phyloP scores from a whole-genome alignment of 805 yeast species.

The Ogataea saltuana region DNA sequence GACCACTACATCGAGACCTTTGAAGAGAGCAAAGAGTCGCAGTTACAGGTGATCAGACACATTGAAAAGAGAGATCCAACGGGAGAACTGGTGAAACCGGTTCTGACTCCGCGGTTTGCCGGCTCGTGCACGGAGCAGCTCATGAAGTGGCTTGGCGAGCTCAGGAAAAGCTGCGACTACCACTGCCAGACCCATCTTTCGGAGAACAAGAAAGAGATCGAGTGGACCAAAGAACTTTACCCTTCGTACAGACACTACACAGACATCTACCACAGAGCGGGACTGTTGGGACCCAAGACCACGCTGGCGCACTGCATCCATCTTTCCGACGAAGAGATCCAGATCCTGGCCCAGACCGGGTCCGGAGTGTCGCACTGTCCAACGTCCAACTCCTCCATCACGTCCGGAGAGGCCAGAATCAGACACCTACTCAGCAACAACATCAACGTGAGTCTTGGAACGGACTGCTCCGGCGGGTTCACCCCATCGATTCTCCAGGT shows the following conservation, averaged over 20 bases:
- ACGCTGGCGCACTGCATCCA: constrained; percentile 90
- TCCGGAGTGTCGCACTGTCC: constrained; percentile 94
- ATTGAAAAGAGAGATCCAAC: constrained; percentile 54
- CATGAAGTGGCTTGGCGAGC: constrained; percentile 60
- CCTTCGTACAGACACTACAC: constrained; percentile 73
- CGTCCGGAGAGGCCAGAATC: constrained; percentile 89
- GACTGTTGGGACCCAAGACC: constrained; percentile 63
- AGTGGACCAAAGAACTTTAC: constrained; percentile 68
- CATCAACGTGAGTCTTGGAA: constrained; percentile 78
- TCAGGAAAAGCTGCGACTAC: constrained; percentile 48
- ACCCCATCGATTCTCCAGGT: constrained; percentile 62
- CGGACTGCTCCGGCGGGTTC: constrained; percentile 79
- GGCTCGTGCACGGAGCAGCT: constrained; percentile 75
- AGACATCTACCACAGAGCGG: constrained; percentile 68
- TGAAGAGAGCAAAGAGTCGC: constrained; percentile 54
- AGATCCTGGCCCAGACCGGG: constrained; percentile 50
- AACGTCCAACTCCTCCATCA: constrained; percentile 79
- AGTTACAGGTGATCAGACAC: constrained; percentile 57
- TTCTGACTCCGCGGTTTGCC: constrained; percentile 92
- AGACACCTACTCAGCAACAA: constrained; percentile 63
- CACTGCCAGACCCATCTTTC: constrained; percentile 91
- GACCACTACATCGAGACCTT: constrained; percentile 62
- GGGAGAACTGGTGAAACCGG: constrained; percentile 60
- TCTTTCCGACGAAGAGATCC: constrained; percentile 62
- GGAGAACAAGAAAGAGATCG: constrained; percentile 75